Conservation (phyloP, 805 yeast genomes). For the Candida montana region DNA sequence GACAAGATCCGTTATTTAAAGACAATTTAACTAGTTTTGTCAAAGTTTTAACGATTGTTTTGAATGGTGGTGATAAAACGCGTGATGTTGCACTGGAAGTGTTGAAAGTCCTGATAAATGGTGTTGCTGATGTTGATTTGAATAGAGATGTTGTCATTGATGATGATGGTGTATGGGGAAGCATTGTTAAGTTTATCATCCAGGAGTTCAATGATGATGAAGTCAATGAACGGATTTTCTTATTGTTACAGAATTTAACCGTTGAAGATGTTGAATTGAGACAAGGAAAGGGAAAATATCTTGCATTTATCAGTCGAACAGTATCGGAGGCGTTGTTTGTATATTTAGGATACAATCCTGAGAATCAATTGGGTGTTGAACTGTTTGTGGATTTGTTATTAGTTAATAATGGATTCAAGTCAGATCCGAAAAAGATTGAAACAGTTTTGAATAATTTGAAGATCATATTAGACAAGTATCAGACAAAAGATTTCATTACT, state of each 20-base stretch:
- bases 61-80: background rate
- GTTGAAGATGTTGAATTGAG: slow-evolving; percentile 14
- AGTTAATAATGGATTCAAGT: background rate
- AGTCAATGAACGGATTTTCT: slow-evolving; percentile 14
- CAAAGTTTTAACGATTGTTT: slow-evolving; percentile 9
- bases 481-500: slow-evolving; percentile 7
- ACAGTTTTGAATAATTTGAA: slow-evolving; percentile 8
- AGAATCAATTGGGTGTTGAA: slow-evolving; percentile 2
- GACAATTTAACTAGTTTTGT: slow-evolving; percentile 15
- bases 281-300: slow-evolving; percentile 3
- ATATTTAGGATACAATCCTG: slow-evolving; percentile 7
- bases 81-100: slow-evolving; percentile 15
- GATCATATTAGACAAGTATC: background rate
- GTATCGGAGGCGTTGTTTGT: slow-evolving; percentile 12
- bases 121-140: slow-evolving; percentile 22
- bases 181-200: slow-evolving; percentile 9
- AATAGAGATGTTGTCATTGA: slow-evolving; percentile 16
- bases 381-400: background rate
- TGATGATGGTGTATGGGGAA: slow-evolving; percentile 6
- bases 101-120: slow-evolving; percentile 22
- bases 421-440: slow-evolving; percentile 8
- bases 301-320: slow-evolving; percentile 8
- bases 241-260: slow-evolving; percentile 17
- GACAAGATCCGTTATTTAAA: slow-evolving; percentile 14
- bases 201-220: slow-evolving; percentile 21